Evolutionary conservation across 1,284 basidiomycete genomes (phyloP), one percentile per base, ranked within the genome.

Genomic region (Papiliotrema terrestris): DNA sequence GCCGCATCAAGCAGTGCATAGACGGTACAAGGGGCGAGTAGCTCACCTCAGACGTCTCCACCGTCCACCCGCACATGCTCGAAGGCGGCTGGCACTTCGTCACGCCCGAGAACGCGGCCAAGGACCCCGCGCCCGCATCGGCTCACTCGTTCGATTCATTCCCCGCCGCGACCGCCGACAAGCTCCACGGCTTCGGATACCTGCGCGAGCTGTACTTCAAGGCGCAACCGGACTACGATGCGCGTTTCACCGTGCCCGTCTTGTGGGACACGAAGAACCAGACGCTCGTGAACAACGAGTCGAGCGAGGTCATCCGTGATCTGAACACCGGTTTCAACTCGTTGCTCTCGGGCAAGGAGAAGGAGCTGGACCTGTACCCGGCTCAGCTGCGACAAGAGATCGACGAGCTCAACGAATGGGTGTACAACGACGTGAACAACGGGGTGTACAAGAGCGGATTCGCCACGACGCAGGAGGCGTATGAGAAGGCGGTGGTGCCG

Each of bases 201-300:
- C 73, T 98, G 67, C 86, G 84, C 60, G 93, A 98, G 55, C 79
- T 98, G 43, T 98, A 98, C 78, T 78, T 88, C 59, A 84, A 82
- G 56, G 89, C 84, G 0, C 80, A 91, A 58, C 85, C 86, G 1
- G 69, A 84, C 49, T 93, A 89, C 54, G 26, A 42, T 25, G 71
- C 69, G 52, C 85, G 86, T 49, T 92, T 89, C 79, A 91, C 91
- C 3, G 91, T 94, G 2, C 94, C 95, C n/a, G 79, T 94, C 47
- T 79, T 98, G 1, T 98, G 92, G 91, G 96, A 98, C 80, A 95
- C 87, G 80, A 89, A 96, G 77, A 79, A 76, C 39, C 78, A 87
- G 55, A 91, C 89, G 37, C 89, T 98, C 63, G 96, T 98, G 54
- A 96, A 90, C 80, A 98, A 96, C 75, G 93, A 97, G 73, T 89